Conservation (phyloP, 2,329 filamentous ascomycete genomes). For the Parastagonospora avenae region DNA sequence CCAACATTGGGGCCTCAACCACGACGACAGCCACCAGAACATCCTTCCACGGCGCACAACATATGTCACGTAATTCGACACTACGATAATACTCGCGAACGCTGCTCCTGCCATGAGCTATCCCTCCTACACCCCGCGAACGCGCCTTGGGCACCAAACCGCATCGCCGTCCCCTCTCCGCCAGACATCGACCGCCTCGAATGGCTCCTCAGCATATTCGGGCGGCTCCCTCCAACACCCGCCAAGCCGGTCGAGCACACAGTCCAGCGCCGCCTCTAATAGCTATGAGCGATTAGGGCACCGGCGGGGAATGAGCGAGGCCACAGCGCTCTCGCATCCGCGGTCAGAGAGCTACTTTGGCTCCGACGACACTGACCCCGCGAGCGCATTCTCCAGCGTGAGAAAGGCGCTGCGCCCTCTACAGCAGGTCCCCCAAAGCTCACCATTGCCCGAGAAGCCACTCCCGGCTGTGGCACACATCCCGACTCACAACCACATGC, state of each 20-base stretch:
- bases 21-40: slow-evolving; percentile 16
- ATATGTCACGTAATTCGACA: slow-evolving; percentile 31
- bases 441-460: slow-evolving; percentile 35
- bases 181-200: slow-evolving; percentile 72
- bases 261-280: slow-evolving; percentile 74
- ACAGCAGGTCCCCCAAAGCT: slow-evolving; percentile 38
- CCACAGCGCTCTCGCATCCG: slow-evolving; percentile 60
- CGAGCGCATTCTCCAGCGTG: slow-evolving; percentile 71
- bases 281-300: slow-evolving; percentile 58
- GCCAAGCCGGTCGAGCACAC: slow-evolving; percentile 68
- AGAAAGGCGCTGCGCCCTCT: slow-evolving; percentile 74
- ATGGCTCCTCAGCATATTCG: slow-evolving; percentile 72
- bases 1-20: slow-evolving; percentile 15
- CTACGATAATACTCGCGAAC: slow-evolving; percentile 11
- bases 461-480: slow-evolving; percentile 21
- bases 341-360: slow-evolving; percentile 54
- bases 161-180: slow-evolving; percentile 56
- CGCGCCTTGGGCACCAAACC: slow-evolving; percentile 47
- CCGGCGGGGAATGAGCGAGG: slow-evolving; percentile 78
- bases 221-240: slow-evolving; percentile 60
- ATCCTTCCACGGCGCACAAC: slow-evolving; percentile 26
- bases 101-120: slow-evolving; percentile 44
- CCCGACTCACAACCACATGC: slow-evolving; percentile 28
- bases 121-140: slow-evolving; percentile 44
- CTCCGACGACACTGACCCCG: slow-evolving; percentile 55